Evolutionary conservation across 2,329 filamentous ascomycete species (phyloP), one percentile per base, ranked within the genome.

Genomic region (Polytolypa hystricis): DNA sequence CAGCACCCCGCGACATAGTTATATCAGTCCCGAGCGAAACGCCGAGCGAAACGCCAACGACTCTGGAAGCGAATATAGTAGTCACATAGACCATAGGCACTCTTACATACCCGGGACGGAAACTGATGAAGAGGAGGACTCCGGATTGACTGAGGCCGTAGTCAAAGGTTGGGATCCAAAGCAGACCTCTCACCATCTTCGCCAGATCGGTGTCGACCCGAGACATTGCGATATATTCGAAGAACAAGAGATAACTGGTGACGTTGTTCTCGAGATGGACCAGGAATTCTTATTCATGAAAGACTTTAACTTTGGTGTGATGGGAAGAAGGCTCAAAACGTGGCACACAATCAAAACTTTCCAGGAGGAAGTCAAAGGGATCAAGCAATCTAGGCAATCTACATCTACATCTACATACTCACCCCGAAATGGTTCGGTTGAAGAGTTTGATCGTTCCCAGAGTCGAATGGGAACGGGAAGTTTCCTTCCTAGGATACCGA

Each of bases 311-410:
- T 70, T 96, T 47, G 89, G 89, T 12, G 84, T 87, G 3, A 87
- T 96, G 48, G 89, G 89, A 6, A 74, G 84, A 39, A 74, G 89
- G 42, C 64, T 96, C 43, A 93, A 93, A 58, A 94, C 87, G 2
- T 96, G 89, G 89, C 85, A 95, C 60, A 94, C 91, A 61, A 87
- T 96, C 58, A 93, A 93, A 60, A 69, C 77, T 3, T 71, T 96
- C 44, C 89, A 96, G 55, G 84, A 93, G 51, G 85, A 95, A 57
- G 79, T 91, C 28, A 80, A 74, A 44, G 71, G 72, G 30, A 61
- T 74, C 62, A 50, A 76, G 62, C 62, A 54, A 40, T 53, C 49
- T 39, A 55, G 46, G 40, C 54, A 53, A 47, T 47, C 42, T 57
- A 52, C 55, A 41, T 58, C 56, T 14, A 39, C 50, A 15, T 62